phyloP scores from a whole-genome alignment of 305 asterid genomes.

The Plantago coronopus region DNA sequence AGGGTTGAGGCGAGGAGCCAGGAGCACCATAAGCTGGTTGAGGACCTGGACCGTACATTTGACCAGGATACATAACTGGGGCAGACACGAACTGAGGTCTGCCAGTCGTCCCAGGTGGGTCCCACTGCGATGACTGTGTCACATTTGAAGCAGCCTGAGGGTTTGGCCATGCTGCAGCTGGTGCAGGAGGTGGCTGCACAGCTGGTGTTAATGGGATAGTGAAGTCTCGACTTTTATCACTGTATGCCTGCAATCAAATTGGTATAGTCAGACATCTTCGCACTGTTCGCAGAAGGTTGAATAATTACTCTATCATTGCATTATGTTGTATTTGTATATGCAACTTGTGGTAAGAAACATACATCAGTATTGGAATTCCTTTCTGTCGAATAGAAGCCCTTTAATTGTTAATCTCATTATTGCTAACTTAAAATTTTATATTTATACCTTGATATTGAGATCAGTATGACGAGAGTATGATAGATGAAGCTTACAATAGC shows the following conservation, averaged over 20 bases:
- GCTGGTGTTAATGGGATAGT: slow-evolving; percentile 50
- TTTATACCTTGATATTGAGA: slow-evolving; percentile 82
- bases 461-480: slow-evolving; percentile 96
- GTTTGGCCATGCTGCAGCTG: slow-evolving; percentile 39
- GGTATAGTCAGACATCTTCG: slow-evolving; percentile 6
- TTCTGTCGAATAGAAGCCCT: slow-evolving; percentile 20
- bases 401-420: slow-evolving; percentile 17
- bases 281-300: too few species aligned
- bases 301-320: too few species aligned
- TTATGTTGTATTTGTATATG: too few species aligned
- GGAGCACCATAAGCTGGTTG: slow-evolving; percentile 34
- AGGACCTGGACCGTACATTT: slow-evolving; percentile 35
- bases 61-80: slow-evolving; percentile 43
- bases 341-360: slow-evolving; percentile 26
- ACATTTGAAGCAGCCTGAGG: slow-evolving; percentile 5
- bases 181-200: slow-evolving; percentile 45
- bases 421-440: slow-evolving; percentile 37
- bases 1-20: slow-evolving; percentile 31
- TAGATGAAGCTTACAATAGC: slow-evolving; percentile 98
- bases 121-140: slow-evolving; percentile 41
- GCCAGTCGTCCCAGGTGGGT: slow-evolving; percentile 31
- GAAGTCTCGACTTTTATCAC: slow-evolving; percentile 81
- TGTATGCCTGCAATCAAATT: slow-evolving; percentile 52
- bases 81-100: slow-evolving; percentile 31
- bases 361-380: slow-evolving; percentile 23